A percentile compares a stretch with the other conserved stretches of the same genome.
Evolutionary conservation across 2,329 filamentous ascomycete species (phyloP).

Genomic region (Phaeosphaeria sp.): DNA sequence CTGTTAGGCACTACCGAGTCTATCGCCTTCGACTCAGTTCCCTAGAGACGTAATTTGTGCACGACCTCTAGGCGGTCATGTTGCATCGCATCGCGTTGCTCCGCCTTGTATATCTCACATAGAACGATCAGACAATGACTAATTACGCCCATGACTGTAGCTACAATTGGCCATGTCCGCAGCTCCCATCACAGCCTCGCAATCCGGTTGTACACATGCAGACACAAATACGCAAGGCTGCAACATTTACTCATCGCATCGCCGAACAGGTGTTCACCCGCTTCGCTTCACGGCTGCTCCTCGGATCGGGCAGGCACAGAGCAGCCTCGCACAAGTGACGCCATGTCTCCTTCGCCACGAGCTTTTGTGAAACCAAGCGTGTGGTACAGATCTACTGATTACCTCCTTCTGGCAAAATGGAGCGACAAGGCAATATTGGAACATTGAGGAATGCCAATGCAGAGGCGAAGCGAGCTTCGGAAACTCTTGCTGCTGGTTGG

Average conservation of each 20-base stretch:
- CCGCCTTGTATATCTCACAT: neutral
- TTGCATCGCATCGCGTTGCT: neutral
- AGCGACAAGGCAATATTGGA: neutral
- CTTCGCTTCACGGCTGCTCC: constrained; percentile 1
- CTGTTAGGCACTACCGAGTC: neutral
- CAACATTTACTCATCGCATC: neutral
- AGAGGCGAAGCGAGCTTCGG: neutral
- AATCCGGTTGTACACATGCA: neutral
- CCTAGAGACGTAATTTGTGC: neutral
- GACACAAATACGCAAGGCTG: neutral
- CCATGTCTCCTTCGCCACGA: neutral
- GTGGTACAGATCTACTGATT: neutral
- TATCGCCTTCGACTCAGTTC: neutral
- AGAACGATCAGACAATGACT: neutral
- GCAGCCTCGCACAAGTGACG: constrained; percentile 1
- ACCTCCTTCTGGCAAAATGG: neutral
- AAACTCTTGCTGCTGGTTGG: neutral
- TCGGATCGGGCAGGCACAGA: neutral
- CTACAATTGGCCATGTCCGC: neutral
- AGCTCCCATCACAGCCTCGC: constrained; percentile 1
- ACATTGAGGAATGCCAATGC: neutral
- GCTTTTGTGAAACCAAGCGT: neutral
- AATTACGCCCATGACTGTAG: neutral
- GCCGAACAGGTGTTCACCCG: constrained; percentile 8
- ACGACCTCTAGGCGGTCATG: neutral